phyloP scores from a whole-genome alignment of 257 asterid genomes.

The Orobanche coerulescens region DNA sequence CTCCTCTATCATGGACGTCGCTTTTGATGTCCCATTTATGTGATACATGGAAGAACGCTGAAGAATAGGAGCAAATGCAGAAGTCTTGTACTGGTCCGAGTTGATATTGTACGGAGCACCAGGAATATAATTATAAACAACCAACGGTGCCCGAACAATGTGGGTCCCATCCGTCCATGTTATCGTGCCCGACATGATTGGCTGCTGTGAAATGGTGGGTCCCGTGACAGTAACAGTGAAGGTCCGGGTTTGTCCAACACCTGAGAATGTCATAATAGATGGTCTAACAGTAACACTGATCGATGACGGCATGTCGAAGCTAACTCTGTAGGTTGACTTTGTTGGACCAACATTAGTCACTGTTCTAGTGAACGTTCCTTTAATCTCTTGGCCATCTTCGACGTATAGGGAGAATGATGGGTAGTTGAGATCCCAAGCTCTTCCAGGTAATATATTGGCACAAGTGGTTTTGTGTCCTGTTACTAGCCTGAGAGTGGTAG shows the following conservation, averaged over 20 bases:
- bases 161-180: slow-evolving; percentile 28
- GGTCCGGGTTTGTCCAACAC: slow-evolving; percentile 24
- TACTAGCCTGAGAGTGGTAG: slow-evolving; percentile 18
- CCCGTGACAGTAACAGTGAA: slow-evolving; percentile 31
- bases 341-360: slow-evolving; percentile 27
- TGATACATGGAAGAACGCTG: background rate
- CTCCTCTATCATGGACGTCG: no score
- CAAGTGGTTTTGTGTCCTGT: slow-evolving; percentile 30
- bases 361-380: slow-evolving; percentile 23
- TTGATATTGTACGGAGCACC: slow-evolving; percentile 29
- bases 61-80: background rate
- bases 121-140: slow-evolving; percentile 31
- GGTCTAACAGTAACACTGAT: slow-evolving; percentile 24
- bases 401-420: slow-evolving; percentile 28
- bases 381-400: slow-evolving; percentile 21
- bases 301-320: background rate
- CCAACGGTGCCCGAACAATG: slow-evolving; percentile 30
- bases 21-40: background rate
- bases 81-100: background rate
- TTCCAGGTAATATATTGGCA: slow-evolving; percentile 12
- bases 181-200: slow-evolving; percentile 27
- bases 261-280: slow-evolving; percentile 19
- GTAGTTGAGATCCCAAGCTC: slow-evolving; percentile 31
- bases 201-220: slow-evolving; percentile 28
- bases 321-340: slow-evolving; percentile 25